Conservation (phyloP, 2,329 filamentous ascomycete genomes). For the Rhynchosporium graminicola region DNA sequence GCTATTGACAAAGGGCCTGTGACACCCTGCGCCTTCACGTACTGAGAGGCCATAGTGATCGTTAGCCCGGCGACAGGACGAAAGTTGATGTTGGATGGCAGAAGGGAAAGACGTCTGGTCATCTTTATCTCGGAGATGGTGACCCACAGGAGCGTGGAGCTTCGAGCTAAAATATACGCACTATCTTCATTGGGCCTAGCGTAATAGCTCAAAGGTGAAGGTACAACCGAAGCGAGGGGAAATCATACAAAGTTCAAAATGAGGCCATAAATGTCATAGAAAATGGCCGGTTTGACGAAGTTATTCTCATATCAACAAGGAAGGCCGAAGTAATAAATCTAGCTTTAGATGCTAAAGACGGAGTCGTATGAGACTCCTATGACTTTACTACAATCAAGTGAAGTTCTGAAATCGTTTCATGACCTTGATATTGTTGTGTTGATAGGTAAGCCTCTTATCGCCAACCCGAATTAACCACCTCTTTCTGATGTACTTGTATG, state of each 20-base stretch:
- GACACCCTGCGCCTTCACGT: conserved; percentile 55
- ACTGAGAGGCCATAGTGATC: conserved; percentile 36
- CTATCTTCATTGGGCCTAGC: neutral
- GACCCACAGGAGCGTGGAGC: no score
- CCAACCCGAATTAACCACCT: neutral
- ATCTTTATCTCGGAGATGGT: neutral
- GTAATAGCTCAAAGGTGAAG: neutral
- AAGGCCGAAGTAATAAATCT: no score
- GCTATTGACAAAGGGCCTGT: conserved; percentile 80
- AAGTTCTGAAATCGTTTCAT: neutral
- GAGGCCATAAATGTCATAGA: no score
- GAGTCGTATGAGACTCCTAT: no score
- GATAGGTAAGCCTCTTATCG: neutral
- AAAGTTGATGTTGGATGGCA: conserved; percentile 1
- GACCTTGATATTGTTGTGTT: neutral
- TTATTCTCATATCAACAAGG: no score
- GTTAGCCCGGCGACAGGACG: neutral
- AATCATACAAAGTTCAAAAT: neutral
- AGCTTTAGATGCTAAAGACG: no score
- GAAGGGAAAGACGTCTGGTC: conserved; percentile 14
- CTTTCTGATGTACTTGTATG: no score
- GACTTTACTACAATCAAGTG: neutral
- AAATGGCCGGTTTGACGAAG: no score
- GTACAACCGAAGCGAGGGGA: neutral
- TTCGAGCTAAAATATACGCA: no score